Evolutionary conservation across 371 early-diverging fungal genomes (phyloP).

Genomic region (Blakeslea trispora): DNA sequence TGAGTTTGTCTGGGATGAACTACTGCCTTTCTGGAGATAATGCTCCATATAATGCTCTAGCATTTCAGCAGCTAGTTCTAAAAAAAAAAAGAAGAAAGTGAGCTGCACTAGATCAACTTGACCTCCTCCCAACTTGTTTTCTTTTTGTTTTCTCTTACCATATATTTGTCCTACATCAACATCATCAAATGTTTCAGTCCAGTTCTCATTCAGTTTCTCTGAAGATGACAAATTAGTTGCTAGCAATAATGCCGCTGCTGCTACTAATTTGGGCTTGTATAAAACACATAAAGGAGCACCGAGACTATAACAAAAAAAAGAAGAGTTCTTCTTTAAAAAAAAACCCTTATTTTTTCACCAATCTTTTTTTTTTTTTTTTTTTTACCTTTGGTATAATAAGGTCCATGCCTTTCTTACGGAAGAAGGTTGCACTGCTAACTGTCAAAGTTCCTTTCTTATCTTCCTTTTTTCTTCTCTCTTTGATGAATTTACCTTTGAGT

Average conservation of each 20-base stretch:
- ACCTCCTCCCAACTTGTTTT: too few relatives aligned
- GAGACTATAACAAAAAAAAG: too few relatives aligned
- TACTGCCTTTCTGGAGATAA: constrained; percentile 21
- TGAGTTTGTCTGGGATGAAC: constrained; percentile 21
- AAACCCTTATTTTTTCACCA: too few relatives aligned
- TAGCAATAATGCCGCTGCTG: constrained; percentile 40
- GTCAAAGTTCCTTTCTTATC: not conserved
- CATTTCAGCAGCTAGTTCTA: constrained; percentile 43
- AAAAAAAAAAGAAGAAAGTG: not conserved
- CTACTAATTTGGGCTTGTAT: constrained; percentile 35
- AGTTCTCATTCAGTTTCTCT: constrained; percentile 24
- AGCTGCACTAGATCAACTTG: not conserved
- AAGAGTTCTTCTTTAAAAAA: too few relatives aligned
- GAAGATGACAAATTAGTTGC: constrained; percentile 26
- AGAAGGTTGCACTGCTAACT: constrained; percentile 39
- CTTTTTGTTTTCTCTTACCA: constrained; percentile 30
- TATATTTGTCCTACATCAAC: constrained; percentile 32
- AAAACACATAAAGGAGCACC: constrained; percentile 40
- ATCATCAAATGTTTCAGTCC: constrained; percentile 31
- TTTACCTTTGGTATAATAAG: constrained; percentile 62
- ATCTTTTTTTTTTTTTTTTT: too few relatives aligned
- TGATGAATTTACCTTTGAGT: constrained; percentile 27
- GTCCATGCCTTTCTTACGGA: constrained; percentile 66
- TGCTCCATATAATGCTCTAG: constrained; percentile 33
- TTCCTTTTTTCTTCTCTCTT: not conserved